These are phyloP conservation scores for Fusarium nygamai DNA, from an alignment of 2,329 filamentous ascomycete species.

Conservation along the genomic window DNA sequence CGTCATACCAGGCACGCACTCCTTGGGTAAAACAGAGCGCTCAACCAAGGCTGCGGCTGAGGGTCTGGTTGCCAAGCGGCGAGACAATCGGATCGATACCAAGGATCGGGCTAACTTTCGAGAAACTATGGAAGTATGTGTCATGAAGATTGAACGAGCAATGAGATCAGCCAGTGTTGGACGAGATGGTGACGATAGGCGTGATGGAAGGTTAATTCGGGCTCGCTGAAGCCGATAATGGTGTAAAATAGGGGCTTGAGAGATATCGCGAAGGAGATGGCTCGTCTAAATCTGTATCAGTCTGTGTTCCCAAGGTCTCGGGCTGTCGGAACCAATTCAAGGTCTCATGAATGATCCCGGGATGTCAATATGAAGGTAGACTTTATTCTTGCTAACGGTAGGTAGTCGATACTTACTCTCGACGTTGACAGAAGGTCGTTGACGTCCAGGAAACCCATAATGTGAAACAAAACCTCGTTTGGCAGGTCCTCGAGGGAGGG, in stretches of 20 bases:
- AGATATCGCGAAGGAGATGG: constrained; percentile 69
- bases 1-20: constrained; percentile 64
- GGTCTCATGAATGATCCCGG: neutral
- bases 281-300: constrained; percentile 59
- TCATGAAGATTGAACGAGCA: constrained; percentile 72
- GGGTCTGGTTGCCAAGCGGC: constrained; percentile 68
- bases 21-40: constrained; percentile 71
- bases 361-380: neutral
- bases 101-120: constrained; percentile 71
- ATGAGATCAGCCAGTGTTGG: constrained; percentile 71
- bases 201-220: constrained; percentile 62
- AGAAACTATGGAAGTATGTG: constrained; percentile 71
- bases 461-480: constrained; percentile 66
- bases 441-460: constrained; percentile 66
- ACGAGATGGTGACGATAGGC: constrained; percentile 66
- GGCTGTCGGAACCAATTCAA: neutral
- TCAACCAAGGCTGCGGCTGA: constrained; percentile 69
- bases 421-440: constrained; percentile 65
- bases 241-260: constrained; percentile 73
- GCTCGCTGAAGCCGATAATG: constrained; percentile 67
- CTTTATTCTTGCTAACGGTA: neutral
- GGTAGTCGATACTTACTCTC: constrained; percentile 56
- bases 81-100: constrained; percentile 71
- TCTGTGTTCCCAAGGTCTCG: constrained; percentile 7
- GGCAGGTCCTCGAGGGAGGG: constrained; percentile 56